Base-by-base conservation (phyloP, 352 stramenopile genomes). In the Pythium graminicola region DNA sequence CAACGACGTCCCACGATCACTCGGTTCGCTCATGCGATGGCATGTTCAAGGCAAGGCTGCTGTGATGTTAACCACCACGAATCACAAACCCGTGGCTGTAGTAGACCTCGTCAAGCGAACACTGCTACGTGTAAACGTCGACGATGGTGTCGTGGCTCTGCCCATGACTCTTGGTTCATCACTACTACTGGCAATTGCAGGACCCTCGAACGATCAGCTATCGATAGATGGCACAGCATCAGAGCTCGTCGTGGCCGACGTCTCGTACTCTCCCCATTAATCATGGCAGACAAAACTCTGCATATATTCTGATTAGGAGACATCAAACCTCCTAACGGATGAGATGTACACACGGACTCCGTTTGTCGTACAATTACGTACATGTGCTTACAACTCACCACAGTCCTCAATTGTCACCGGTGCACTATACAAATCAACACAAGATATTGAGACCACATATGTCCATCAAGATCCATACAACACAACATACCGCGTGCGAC, bases 401-500 rank as follows among this genome's bases (percentile, higher is more conserved):
- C 87, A 98, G 73, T 98, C 96, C 57, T 95, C 93, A 60, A 99
- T 96, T 13, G 98, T 70, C 32, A 99, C 89, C 36, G 67, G 46
- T 0, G 62, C 54, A 26, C 77, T 84, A 39, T 9, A 52, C 22
- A 33, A 17, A 35, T 35, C 29, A 36, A 42, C 33, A 36, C 42
- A 40, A 38, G 35, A 63, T 9, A 5, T 24, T 32, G 16, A 42
- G 19, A 59, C 26, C 26, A 31, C 26, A 27, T 13, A 35, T 16
- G 57, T 10, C 24, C 11, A 32, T 11, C 23, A 56, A 47, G 1
- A 47, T 2, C n/a, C 52, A 42, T 17, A 57, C 10, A 41, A 16
- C 20, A 46, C 19, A 9, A 97, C 85, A 33, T 69, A 78, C 65
- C 72, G 61, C 16, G 77, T 93, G 32, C 93, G 89, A 23, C 97